Base-by-base conservation (phyloP, 495 filamentous ascomycete species). In the Penicillium macrosclerotiorum region DNA sequence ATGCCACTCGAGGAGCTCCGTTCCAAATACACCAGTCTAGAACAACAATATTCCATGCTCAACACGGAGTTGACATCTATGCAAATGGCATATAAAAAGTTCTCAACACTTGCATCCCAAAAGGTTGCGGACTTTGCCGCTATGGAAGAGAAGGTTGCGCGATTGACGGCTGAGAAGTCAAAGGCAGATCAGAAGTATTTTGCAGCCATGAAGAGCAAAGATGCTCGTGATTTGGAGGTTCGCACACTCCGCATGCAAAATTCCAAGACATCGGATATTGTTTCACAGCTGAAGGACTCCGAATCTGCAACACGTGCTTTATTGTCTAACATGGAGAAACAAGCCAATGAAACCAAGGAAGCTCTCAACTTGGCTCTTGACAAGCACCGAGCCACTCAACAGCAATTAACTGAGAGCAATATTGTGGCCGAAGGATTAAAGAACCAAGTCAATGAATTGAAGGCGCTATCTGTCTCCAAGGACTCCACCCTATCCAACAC, bases 111-210 rank as follows among this genome's bases (percentile, higher is more conserved):
- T 19, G 88, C 88, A n/a, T 81, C 83, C 13, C 89, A 88, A 63
- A 97, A 95, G 64, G 81, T 96, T 14, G 75, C 81, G 43, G 89
- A 93, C 45, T 79, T 86, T 38, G 62, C 73, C 5, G 79, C 77
- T 2, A 67, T 86, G 54, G 93, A 97, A 68, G 91, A 96, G 35
- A 84, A 84, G 49, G 71, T 94, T 29, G 75, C 79, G 19, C 71
- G 86, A 4, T 70, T 93, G 8, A 78, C 74, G 3, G 90, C 89
- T 0, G 93, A 98, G 64, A 98, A 97, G 65, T 80, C 82, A 25
- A 97, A 96, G 60, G 94, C 94, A 0, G 91, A 97, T 57, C 91
- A 96, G 63, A 97, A 97, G 65, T 98, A 95, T 62, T 97, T 96
- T 59, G 84, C 84, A 4, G 88, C 90, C 11, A 91, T 95, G 74